Base-by-base conservation (phyloP, 164 flowering plant species). In the Cinnamomum micranthum region DNA sequence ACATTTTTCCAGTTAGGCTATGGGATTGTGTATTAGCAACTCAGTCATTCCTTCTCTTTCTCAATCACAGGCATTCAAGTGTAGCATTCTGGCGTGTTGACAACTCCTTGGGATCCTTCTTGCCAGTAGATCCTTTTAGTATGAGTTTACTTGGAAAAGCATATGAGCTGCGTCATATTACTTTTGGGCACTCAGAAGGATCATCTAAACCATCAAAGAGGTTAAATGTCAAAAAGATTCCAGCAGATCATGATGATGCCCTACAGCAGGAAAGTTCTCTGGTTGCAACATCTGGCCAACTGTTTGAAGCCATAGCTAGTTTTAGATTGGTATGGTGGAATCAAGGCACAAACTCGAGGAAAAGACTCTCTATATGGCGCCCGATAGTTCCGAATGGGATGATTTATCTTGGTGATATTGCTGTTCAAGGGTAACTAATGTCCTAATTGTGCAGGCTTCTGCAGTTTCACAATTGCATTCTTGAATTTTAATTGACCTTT, bases 281-380 rank as follows among this genome's bases (percentile, higher is more conserved):
- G 55, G 50, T 77, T 74, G 77, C 77, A 60, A 85, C 79, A 72
- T 87, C 95, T 71, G 84, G 85, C 9, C 69, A 86, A 69, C 84
- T 80, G 73, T 88, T 85, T 84, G 93, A 94, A 82, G 87, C 91
- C 73, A 81, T 89, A 77, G 94, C 92, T 78, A 88, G 90, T 81
- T 96, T 94, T 79, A 84, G 76, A 31, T 82, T 96, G 79, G 80
- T 96, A 69, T 96, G 99, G 99, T 92, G 97, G 94, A 92, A 94
- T 83, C 90, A 86, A 69, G 91, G 90, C 72, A 84, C 94, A 55
- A 81, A 79, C 74, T 88, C 93, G 25, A 85, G 90, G 83, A 96
- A 92, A 79, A 90, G 87, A 81, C 63, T 94, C 67, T 94, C 98
- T 10, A 87, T 96, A 77, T 96, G 99, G 99, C 98, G 98, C 79